Evolutionary conservation across 164 flowering plant genomes (phyloP).

Genomic region (Santalum album): DNA sequence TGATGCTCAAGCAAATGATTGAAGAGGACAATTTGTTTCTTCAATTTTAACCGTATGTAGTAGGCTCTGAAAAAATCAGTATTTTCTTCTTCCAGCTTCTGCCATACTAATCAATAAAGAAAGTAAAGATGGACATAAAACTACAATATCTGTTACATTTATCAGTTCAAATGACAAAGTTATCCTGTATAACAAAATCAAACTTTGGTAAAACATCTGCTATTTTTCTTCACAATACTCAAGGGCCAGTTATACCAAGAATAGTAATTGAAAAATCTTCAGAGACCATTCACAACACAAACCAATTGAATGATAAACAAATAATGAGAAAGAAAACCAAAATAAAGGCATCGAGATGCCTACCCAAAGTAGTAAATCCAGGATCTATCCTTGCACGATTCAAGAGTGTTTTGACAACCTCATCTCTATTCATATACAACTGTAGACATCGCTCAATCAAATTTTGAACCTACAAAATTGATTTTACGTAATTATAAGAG

Average conservation of each 20-base stretch:
- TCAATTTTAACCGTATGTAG: conserved; percentile 82
- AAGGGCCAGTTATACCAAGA: not conserved
- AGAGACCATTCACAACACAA: not conserved
- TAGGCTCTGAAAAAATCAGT: conserved; percentile 94
- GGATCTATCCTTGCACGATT: conserved; percentile 92
- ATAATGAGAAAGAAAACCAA: not conserved
- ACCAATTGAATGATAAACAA: not conserved
- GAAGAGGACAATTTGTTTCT: conserved; percentile 83
- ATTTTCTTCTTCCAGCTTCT: conserved; percentile 97
- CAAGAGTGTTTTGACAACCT: conserved; percentile 81
- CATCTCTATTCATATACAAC: conserved; percentile 86
- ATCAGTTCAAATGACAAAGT: not conserved
- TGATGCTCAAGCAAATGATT: conserved; percentile 91
- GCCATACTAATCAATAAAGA: conserved; percentile 62
- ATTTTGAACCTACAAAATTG: conserved; percentile 73
- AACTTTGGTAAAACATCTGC: no score
- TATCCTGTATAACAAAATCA: no score
- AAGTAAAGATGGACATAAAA: conserved; percentile 9
- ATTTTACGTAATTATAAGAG: not conserved
- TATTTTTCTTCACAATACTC: no score
- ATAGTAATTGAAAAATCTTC: not conserved
- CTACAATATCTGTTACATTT: not conserved
- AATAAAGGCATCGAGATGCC: conserved; percentile 7
- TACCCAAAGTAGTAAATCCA: conserved; percentile 90
- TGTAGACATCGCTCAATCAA: conserved; percentile 89